Base-by-base conservation (phyloP, 2,329 filamentous ascomycete genomes). In the Dactylellina sp. region DNA sequence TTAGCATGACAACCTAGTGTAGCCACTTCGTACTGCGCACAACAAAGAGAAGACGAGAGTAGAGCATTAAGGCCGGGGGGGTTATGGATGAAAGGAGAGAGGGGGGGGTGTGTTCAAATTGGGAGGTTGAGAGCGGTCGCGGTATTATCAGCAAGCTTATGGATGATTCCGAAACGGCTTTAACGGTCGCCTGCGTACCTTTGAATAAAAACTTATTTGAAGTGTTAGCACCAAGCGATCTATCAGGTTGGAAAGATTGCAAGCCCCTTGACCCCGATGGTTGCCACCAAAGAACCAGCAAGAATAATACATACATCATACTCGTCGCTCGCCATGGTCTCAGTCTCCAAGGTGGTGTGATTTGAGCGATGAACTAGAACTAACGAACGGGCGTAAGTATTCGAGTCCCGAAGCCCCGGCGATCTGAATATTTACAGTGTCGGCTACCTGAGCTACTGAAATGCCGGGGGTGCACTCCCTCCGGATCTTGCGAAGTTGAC, bases 291-390 rank as follows among this genome's bases (percentile, higher is more conserved):
- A 11, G 16, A 65, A 72, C 61, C 78, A 25, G 22, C 44, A 39
- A 37, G n/a, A 55, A 59, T 24, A 52, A n/a, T 56, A 84, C 93
- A 87, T 86, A 98, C 94, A 90, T 99, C 95, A 86, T 99, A 99
- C 87, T 99, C 95, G 88, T 99, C 95, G 89, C 98, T 99, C 81
- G 94, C 95, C 95, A 98, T 99, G 84, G 80, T 86, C 78, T 77
- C 75, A 72, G 56, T 76, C 35, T 49, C n/a, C n/a, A n/a, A n/a
- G n/a, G n/a, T n/a, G 7, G 46, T 32, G 63, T 61, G 20, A 61
- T 22, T 53, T 9, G 49, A 53, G 28, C 28, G 18, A 22, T 24
- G 16, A 24, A 14, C n/a, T n/a, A n/a, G n/a, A n/a, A n/a, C n/a
- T n/a, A n/a, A n/a, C n/a, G n/a, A n/a, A n/a, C n/a, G n/a, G n/a